Percentiles rank a stretch among this genome's conserved stretches.
phyloP scores from a whole-genome alignment of 345 rosid genomes.

The Populus nigra region DNA sequence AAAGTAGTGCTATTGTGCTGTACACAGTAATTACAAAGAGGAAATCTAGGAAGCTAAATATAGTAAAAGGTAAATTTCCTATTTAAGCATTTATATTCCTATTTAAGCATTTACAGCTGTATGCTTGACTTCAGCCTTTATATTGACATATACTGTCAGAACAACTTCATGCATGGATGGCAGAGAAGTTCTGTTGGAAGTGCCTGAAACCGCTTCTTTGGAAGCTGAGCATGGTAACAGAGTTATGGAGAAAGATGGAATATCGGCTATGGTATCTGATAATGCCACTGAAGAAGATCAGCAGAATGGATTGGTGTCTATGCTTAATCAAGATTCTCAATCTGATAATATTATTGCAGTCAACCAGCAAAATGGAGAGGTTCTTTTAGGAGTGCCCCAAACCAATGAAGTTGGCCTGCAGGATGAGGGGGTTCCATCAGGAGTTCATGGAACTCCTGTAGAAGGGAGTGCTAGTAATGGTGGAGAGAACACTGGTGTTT shows the following conservation, averaged over 20 bases:
- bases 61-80: too few relatives aligned
- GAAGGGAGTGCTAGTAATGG: background rate
- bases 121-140: too few relatives aligned
- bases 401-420: background rate
- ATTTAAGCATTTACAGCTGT: too few relatives aligned
- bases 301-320: background rate
- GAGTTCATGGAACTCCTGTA: slow-evolving; percentile 7
- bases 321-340: background rate
- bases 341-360: background rate
- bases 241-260: background rate
- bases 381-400: background rate
- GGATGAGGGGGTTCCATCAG: background rate
- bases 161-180: background rate
- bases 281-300: background rate
- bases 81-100: too few relatives aligned
- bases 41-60: too few relatives aligned
- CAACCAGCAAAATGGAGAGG: background rate
- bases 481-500: slow-evolving; percentile 12
- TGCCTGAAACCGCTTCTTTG: slow-evolving; percentile 6
- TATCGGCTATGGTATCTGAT: background rate
- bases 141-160: background rate
- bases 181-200: background rate
- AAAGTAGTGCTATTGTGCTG: too few relatives aligned
- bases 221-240: background rate
- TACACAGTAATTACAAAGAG: too few relatives aligned